These are phyloP conservation scores for Claviceps africana DNA, from an alignment of 2,329 filamentous ascomycete species.

Conservation along the genomic window DNA sequence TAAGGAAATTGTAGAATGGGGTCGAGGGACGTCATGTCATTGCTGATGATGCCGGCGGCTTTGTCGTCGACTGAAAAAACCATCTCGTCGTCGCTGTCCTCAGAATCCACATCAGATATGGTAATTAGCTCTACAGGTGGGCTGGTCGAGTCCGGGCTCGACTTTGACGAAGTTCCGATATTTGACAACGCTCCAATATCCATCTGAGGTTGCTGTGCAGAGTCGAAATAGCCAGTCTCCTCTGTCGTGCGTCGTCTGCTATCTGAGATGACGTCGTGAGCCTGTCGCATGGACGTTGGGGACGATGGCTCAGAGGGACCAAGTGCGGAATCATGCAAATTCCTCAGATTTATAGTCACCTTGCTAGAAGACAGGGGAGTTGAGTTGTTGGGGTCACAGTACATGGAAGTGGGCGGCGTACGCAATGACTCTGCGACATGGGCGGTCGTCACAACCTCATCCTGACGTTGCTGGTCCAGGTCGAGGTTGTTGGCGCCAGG, in stretches of 20 bases:
- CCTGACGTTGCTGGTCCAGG: conserved; percentile 22
- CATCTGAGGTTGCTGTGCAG: background rate
- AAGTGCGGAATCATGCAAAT: conserved; percentile 12
- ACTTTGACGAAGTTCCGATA: conserved; percentile 7
- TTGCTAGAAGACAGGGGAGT: conserved; percentile 35
- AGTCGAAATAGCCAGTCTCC: background rate
- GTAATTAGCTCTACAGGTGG: conserved; percentile 30
- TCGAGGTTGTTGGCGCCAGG: conserved; percentile 13
- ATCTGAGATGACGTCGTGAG: background rate
- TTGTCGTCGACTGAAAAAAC: conserved; percentile 19
- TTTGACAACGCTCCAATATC: conserved; percentile 4
- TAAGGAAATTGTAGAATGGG: conserved; percentile 35
- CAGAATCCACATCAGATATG: conserved; percentile 18
- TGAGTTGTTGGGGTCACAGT: conserved; percentile 17
- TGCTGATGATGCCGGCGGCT: conserved; percentile 13
- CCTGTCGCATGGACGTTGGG: background rate
- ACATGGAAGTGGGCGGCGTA: conserved; percentile 23
- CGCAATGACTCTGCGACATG: background rate
- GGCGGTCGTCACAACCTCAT: background rate
- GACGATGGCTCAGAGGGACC: background rate
- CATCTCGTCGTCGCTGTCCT: conserved; percentile 14
- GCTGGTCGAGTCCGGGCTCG: conserved; percentile 25
- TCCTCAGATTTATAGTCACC: conserved; percentile 47
- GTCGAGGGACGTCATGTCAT: conserved; percentile 19
- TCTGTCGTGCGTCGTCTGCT: background rate